Conservation (phyloP, 257 asterid species). For the Solanum ossicruentum region DNA sequence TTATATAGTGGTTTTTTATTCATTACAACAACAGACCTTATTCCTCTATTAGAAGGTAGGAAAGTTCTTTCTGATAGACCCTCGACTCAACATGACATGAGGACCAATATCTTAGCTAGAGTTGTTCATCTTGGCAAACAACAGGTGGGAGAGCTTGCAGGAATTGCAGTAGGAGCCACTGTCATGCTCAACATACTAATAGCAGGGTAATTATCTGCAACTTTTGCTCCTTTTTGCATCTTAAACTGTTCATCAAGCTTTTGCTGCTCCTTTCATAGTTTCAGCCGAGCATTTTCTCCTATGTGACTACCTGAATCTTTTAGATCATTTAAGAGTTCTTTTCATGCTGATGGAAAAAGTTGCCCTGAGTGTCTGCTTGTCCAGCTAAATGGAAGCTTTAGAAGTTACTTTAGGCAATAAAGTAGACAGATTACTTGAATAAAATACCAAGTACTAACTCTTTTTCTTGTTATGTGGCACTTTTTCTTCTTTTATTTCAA, state of each 20-base stretch:
- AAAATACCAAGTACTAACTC: background rate
- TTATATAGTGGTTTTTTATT: background rate
- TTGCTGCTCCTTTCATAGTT: background rate
- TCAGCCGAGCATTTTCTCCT: background rate
- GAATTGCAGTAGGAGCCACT: slow-evolving; percentile 87
- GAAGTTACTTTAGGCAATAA: background rate
- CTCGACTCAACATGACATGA: no score
- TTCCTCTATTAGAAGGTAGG: no score
- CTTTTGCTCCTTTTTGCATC: background rate
- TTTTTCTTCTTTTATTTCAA: background rate
- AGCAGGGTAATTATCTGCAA: slow-evolving; percentile 46
- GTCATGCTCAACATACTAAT: slow-evolving; percentile 78
- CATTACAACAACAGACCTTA: no score
- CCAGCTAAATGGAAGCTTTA: background rate
- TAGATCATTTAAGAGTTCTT: background rate
- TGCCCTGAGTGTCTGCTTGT: background rate
- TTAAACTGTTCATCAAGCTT: background rate
- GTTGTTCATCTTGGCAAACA: background rate
- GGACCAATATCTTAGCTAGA: background rate
- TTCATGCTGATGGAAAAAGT: background rate
- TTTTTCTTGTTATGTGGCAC: background rate
- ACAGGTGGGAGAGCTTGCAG: slow-evolving; percentile 89
- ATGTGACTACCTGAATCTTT: background rate
- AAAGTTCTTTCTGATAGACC: no score
- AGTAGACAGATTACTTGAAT: background rate